Evolutionary conservation across 176 grass and related monocot species (phyloP), one percentile per base, ranked within the genome.

Genomic region (Alopecurus myosuroides): DNA sequence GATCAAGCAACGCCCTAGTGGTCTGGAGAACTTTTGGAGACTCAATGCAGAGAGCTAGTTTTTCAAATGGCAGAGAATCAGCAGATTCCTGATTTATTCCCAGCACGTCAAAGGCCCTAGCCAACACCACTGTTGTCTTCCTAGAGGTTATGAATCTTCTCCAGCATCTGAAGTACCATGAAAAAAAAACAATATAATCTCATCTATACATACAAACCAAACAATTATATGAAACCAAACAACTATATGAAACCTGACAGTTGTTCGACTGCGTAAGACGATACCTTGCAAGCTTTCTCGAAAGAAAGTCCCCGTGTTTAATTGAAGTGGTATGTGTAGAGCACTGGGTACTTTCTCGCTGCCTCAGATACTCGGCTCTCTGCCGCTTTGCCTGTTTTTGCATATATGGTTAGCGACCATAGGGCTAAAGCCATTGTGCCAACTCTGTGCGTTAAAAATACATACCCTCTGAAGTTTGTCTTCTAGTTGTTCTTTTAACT

Each of bases 211-310:
- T 67, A 52, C 46, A 80, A 80, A n/a, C 15, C 18, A 89, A 66
- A 85, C 1, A 81, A 40, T 81, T 69, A 44, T 49, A 34, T 70
- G 29, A 35, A 69, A 69, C 23, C 50, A 89, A 66, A 85, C 1
- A 81, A 40, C 76, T 69, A 44, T 49, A 34, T 70, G 29, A 35
- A 69, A 69, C 23, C 50, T 83, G 31, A 15, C 26, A 88, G 35
- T 40, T 81, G 36, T 20, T 26, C 9, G n/a, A 52, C 34, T 81
- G 76, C 45, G 41, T 7, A 39, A 65, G 28, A 81, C 9, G 19
- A 76, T 76, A 94, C 95, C 84, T 94, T 83, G 92, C 90, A 36
- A 97, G 71, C 64, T 93, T 94, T 89, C 64, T 94, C 81, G 95
- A 92, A 82, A 94, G 92, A 92, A 88, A 87, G 55, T 97, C 92